phyloP scores from a whole-genome alignment of 202 grass and related monocot genomes.

The Carex arenaria region DNA sequence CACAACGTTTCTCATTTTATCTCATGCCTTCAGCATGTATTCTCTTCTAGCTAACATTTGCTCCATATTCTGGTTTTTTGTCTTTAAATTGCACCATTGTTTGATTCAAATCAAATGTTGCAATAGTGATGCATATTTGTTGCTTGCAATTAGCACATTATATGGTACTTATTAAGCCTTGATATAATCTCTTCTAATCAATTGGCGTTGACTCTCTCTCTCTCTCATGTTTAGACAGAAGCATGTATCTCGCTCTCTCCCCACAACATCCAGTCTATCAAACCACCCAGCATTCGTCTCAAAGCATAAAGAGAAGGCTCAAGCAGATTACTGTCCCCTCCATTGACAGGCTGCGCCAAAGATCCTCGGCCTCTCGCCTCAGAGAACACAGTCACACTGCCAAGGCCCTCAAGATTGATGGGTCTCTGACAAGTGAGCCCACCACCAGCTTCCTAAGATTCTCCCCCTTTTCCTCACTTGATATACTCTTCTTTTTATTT shows the following conservation, averaged over 20 bases:
- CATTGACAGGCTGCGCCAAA: not conserved
- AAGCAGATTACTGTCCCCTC: not conserved
- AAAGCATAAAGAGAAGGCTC: not conserved
- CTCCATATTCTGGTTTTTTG: not conserved
- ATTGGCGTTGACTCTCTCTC: not conserved
- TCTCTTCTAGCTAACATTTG: not conserved
- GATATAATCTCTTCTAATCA: not conserved
- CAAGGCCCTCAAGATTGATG: not conserved
- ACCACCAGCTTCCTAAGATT: not conserved
- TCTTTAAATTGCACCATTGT: not conserved
- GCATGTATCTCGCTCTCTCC: not conserved
- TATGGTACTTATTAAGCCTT: not conserved
- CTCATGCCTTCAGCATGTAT: not conserved
- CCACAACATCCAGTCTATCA: not conserved
- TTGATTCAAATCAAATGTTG: not conserved
- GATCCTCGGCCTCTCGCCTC: not conserved
- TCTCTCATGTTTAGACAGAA: slow-evolving; percentile 10
- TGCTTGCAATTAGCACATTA: not conserved
- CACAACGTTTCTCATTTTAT: not conserved
- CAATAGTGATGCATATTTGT: not conserved
- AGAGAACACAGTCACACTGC: not conserved
- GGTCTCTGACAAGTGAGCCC: slow-evolving; percentile 5
- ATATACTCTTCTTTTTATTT: not conserved
- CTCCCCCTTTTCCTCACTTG: not conserved
- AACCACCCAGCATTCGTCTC: not conserved